phyloP scores from a whole-genome alignment of 805 yeast species.

The Ogataea naganishii region DNA sequence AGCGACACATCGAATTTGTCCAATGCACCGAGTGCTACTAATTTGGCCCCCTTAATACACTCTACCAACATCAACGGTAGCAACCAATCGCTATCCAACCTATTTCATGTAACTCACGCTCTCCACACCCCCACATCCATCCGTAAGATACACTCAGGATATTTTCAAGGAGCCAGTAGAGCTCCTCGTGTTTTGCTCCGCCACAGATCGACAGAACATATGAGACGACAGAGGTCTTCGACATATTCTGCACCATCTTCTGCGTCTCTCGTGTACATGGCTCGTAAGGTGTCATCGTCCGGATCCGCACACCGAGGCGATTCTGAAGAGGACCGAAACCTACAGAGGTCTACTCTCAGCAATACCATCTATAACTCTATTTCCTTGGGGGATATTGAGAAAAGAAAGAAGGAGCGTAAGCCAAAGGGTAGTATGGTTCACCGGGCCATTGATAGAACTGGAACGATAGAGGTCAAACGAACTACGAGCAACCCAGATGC shows the following conservation, averaged over 20 bases:
- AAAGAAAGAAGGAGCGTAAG: neutral
- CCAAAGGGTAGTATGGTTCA: neutral
- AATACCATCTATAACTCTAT: too few relatives aligned
- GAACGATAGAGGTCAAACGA: neutral
- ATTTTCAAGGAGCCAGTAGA: neutral
- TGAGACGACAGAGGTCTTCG: conserved; percentile 1
- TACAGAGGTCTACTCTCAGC: too few relatives aligned
- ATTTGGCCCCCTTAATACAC: too few relatives aligned
- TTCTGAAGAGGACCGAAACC: neutral
- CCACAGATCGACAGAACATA: neutral
- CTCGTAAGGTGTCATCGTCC: neutral
- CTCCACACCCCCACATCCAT: neutral
- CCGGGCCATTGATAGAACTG: neutral
- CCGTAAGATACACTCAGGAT: neutral
- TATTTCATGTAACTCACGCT: neutral
- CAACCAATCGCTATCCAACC: neutral
- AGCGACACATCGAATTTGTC: too few relatives aligned
- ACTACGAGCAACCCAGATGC: neutral
- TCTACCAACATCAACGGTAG: neutral
- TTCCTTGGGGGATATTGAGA: neutral
- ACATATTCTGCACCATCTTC: neutral
- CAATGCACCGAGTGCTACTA: too few relatives aligned
- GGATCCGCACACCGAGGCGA: neutral
- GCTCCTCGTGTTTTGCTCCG: neutral
- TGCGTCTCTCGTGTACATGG: neutral